A percentile compares a stretch with the other conserved stretches of the same genome.
Evolutionary conservation across 305 asterid species (phyloP).

Genomic region (Withania somnifera): DNA sequence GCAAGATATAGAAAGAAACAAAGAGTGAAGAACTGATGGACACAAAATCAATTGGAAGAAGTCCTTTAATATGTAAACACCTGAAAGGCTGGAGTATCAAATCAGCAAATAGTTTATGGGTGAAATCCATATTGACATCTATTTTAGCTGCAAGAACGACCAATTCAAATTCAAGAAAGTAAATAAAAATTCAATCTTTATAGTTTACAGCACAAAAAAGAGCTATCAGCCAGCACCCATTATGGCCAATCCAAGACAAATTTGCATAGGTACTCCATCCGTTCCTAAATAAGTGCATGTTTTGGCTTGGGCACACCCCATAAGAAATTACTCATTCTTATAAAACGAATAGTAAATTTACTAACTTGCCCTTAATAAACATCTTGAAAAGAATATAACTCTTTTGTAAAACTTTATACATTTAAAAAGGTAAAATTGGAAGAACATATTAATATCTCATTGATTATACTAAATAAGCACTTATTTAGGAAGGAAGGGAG

Average conservation of each 20-base stretch:
- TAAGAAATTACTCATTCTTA: too few species aligned
- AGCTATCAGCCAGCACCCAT: not conserved
- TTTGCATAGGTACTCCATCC: not conserved
- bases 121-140: constrained; percentile 92
- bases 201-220: not conserved
- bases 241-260: not conserved
- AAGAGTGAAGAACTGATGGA: not conserved
- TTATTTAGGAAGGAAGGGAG: too few species aligned
- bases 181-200: not conserved
- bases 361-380: too few species aligned
- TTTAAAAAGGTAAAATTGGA: too few species aligned
- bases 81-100: constrained; percentile 81
- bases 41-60: not conserved
- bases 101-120: constrained; percentile 87
- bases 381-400: too few species aligned
- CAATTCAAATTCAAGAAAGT: not conserved
- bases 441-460: too few species aligned
- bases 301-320: too few species aligned
- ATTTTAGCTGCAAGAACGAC: constrained; percentile 55
- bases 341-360: too few species aligned
- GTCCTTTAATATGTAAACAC: constrained; percentile 12
- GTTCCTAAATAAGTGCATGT: too few species aligned
- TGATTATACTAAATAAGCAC: too few species aligned
- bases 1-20: not conserved
- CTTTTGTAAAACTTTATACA: too few species aligned